phyloP scores from a whole-genome alignment of 371 early-diverging fungal species.

The Dentiscutata heterogama region DNA sequence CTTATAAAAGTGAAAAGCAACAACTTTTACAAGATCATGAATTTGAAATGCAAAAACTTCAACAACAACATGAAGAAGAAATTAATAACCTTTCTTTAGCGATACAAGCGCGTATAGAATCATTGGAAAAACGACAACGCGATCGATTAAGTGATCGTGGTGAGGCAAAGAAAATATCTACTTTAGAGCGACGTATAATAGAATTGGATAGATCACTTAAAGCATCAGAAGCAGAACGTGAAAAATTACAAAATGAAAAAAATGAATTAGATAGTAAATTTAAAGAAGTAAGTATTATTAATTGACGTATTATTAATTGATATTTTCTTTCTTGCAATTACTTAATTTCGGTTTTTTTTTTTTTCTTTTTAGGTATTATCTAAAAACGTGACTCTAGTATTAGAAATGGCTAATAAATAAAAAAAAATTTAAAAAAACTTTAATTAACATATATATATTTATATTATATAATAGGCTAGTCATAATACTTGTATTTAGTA shows the following conservation, averaged over 20 bases:
- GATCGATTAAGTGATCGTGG: neutral
- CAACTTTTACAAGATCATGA: no score
- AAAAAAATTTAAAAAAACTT: no score
- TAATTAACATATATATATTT: no score
- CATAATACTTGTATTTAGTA: no score
- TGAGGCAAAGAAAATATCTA: neutral
- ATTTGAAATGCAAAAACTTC: neutral
- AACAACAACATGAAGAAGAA: neutral
- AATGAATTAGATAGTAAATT: neutral
- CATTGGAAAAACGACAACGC: neutral
- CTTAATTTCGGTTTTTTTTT: no score
- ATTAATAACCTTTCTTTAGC: neutral
- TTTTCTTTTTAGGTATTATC: no score
- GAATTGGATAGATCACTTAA: neutral
- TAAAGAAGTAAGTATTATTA: neutral
- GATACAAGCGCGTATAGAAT: neutral
- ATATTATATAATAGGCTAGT: no score
- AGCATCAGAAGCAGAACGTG: neutral
- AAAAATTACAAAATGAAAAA: conserved; percentile 35
- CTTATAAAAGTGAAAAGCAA: no score
- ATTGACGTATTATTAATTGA: no score
- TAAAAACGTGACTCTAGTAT: no score
- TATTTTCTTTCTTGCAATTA: no score
- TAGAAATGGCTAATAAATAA: no score
- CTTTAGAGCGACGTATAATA: neutral